Evolutionary conservation across 768 basidiomycete genomes (phyloP).

Genomic region (Xerocomus spinulosus): DNA sequence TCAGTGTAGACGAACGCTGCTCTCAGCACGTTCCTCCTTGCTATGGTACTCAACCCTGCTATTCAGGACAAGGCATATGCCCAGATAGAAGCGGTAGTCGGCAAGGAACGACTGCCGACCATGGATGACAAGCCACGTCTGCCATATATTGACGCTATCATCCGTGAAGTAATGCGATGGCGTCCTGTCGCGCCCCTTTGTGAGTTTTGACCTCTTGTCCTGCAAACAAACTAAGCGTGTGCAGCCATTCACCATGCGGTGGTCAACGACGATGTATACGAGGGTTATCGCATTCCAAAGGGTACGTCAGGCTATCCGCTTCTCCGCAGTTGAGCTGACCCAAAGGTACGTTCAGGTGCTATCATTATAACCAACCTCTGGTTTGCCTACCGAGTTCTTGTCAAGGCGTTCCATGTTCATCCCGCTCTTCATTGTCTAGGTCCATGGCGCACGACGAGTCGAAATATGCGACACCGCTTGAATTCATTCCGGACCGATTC

Average conservation of each 20-base stretch:
- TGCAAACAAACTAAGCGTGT: too few species aligned
- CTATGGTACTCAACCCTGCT: slow-evolving; percentile 5
- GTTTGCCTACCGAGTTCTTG: slow-evolving; percentile 8
- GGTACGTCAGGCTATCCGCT: background rate
- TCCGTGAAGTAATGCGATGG: slow-evolving; percentile 5
- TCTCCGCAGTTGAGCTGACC: too few species aligned
- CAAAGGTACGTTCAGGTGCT: slow-evolving; percentile 5
- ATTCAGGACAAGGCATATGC: slow-evolving; percentile 12
- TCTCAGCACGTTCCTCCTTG: slow-evolving; percentile 5
- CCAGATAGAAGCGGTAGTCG: slow-evolving; percentile 9
- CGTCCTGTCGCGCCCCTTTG: slow-evolving; percentile 6
- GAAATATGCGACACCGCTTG: slow-evolving; percentile 34
- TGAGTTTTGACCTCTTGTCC: background rate
- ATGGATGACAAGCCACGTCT: slow-evolving; percentile 6
- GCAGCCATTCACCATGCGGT: slow-evolving; percentile 23
- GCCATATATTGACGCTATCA: slow-evolving; percentile 6
- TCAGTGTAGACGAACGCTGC: background rate
- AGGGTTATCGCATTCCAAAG: slow-evolving; percentile 46
- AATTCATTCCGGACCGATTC: slow-evolving; percentile 28
- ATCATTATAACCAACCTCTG: slow-evolving; percentile 26
- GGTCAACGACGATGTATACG: slow-evolving; percentile 37
- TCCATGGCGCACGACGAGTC: slow-evolving; percentile 20
- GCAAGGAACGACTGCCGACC: slow-evolving; percentile 3
- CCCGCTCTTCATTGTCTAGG: background rate
- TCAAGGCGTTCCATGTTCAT: background rate